phyloP scores from a whole-genome alignment of 2,329 filamentous ascomycete species.

The Mycosphaerella sp. region DNA sequence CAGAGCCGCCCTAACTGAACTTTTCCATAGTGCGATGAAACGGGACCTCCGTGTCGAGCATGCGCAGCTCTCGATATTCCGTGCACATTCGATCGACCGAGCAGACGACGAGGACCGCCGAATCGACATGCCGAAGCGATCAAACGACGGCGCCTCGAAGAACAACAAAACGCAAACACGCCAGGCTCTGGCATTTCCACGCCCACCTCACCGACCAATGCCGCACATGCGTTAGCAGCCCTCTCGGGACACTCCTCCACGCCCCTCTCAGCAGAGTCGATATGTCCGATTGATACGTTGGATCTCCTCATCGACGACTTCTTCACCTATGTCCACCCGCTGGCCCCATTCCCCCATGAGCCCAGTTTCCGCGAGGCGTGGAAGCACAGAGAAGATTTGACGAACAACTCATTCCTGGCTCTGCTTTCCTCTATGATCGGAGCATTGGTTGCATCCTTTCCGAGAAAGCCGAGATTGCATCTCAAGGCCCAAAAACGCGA shows the following conservation, averaged over 20 bases:
- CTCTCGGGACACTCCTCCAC: conserved; percentile 42
- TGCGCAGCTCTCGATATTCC: conserved; percentile 60
- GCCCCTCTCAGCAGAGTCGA: conserved; percentile 57
- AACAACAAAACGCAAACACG: conserved; percentile 29
- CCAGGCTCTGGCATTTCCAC: conserved; percentile 41
- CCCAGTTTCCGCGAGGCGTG: conserved; percentile 68
- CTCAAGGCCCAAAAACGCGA: conserved; percentile 61
- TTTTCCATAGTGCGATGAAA: conserved; percentile 53
- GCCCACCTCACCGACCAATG: conserved; percentile 48
- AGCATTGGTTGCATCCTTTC: conserved; percentile 67
- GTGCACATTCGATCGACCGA: conserved; percentile 61
- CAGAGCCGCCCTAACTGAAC: background rate
- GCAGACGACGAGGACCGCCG: conserved; percentile 57
- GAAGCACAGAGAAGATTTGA: conserved; percentile 59
- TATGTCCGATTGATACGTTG: conserved; percentile 63
- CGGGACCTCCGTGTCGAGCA: conserved; percentile 59
- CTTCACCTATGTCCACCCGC: conserved; percentile 74
- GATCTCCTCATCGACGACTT: conserved; percentile 71
- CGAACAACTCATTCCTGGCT: conserved; percentile 61
- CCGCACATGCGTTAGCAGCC: conserved; percentile 48
- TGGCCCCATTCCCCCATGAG: conserved; percentile 72
- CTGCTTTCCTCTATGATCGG: conserved; percentile 70
- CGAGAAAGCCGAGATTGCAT: conserved; percentile 62
- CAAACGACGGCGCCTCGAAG: conserved; percentile 53
- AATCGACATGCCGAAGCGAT: conserved; percentile 62